A percentile compares a stretch with the other conserved stretches of the same genome.
These are phyloP conservation scores for Gastrodia elata DNA, from an alignment of 106 monocot species.

Conservation along the genomic window DNA sequence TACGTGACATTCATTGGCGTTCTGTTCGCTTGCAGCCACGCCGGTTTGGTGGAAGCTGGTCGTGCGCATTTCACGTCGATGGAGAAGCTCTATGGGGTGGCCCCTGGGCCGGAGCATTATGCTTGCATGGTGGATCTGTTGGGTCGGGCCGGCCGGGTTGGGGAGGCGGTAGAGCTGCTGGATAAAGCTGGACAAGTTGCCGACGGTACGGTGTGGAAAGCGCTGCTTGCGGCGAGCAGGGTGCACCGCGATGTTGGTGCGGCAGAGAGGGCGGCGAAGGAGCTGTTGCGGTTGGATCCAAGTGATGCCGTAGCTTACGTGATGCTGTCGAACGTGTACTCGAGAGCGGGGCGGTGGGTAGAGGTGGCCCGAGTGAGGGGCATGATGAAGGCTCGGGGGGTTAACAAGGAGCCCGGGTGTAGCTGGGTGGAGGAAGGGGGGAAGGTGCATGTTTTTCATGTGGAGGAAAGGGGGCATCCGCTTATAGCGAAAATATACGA, in stretches of 20 bases:
- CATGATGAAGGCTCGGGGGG: conserved; percentile 34
- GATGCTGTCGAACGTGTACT: conserved; percentile 48
- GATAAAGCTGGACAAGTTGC: conserved; percentile 9
- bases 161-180: conserved; percentile 27
- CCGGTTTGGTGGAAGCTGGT: conserved; percentile 37
- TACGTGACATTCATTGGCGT: conserved; percentile 53
- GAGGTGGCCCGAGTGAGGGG: conserved; percentile 32
- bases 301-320: conserved; percentile 35
- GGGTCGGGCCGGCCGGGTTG: conserved; percentile 29
- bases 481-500: conserved; percentile 28
- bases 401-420: conserved; percentile 48
- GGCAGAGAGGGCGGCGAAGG: conserved; percentile 42
- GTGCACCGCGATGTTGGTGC: conserved; percentile 22
- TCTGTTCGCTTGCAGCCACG: conserved; percentile 64
- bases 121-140: conserved; percentile 52
- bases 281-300: conserved; percentile 29
- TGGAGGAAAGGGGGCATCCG: conserved; percentile 35
- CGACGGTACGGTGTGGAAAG: conserved; percentile 45
- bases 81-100: conserved; percentile 24
- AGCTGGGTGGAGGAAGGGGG: conserved; percentile 46
- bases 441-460: conserved; percentile 37
- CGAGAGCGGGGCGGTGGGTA: conserved; percentile 25
- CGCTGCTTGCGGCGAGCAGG: conserved; percentile 43
- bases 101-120: conserved; percentile 57
- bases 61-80: conserved; percentile 35